A percentile compares a stretch with the other conserved stretches of the same genome.
Conservation (phyloP, 768 basidiomycete species). For the Naganishia vishniacii region DNA sequence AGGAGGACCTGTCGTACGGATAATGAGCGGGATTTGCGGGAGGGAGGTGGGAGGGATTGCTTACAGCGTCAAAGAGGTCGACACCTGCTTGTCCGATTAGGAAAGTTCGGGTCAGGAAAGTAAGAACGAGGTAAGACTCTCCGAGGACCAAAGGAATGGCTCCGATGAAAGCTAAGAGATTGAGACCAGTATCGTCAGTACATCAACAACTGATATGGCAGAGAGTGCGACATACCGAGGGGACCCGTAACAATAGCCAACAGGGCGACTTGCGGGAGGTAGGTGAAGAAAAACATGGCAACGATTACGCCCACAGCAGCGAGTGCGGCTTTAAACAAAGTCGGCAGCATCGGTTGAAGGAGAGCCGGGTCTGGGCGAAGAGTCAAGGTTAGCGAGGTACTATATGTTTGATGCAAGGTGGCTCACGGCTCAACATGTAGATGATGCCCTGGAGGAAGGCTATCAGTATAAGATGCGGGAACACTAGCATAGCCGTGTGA, state of each 20-base stretch:
- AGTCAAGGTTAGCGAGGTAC: not conserved
- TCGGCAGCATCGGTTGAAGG: constrained; percentile 39
- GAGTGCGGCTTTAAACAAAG: constrained; percentile 39
- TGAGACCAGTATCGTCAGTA: too few species aligned
- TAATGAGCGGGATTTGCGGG: not conserved
- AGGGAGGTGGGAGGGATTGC: constrained; percentile 17
- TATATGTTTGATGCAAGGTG: not conserved
- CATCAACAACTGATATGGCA: too few species aligned
- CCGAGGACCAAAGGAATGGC: constrained; percentile 54
- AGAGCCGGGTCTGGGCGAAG: constrained; percentile 26
- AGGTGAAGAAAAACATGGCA: constrained; percentile 53
- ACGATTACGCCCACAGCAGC: constrained; percentile 41
- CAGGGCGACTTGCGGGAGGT: constrained; percentile 63
- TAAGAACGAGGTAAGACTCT: constrained; percentile 52
- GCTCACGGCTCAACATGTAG: constrained; percentile 40
- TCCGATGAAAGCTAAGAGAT: constrained; percentile 51
- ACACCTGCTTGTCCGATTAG: constrained; percentile 52
- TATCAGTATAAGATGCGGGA: too few species aligned
- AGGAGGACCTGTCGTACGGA: constrained; percentile 43
- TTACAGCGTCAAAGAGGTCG: constrained; percentile 55
- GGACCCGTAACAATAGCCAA: constrained; percentile 63
- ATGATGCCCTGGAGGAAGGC: constrained; percentile 38
- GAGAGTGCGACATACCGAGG: constrained; percentile 50
- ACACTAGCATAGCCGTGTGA: too few species aligned
- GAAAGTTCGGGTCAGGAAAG: constrained; percentile 53